Evolutionary conservation across 78 protist species (phyloP), one percentile per base, ranked within the genome.

Genomic region (Monocercomonoides exilis): DNA sequence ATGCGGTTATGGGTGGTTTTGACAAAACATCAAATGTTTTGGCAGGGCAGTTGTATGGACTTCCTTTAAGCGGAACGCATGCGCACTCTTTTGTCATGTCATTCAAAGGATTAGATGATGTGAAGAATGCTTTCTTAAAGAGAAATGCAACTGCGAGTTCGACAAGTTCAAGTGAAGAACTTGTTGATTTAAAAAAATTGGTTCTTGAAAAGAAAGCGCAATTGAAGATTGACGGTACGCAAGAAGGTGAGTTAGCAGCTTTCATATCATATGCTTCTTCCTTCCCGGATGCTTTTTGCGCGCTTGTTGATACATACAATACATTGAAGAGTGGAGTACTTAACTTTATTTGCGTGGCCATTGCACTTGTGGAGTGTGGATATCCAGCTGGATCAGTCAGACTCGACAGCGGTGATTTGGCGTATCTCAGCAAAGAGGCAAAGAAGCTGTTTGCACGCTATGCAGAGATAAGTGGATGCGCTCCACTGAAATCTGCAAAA

Each of bases 221-320:
- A 21, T 21, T 54, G 70, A 54, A 54, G 70, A 11, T 29, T 29
- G 70, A 54, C 70, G 21, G 70, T 4, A 91, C 96, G 35, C 84
- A 90, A 64, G 77, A 86, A 0, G 89, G 93, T 2, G 98, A 96
- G 87, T 92, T 96, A 11, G 95, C 93, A 0, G 98, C 98, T 0
- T 96, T 96, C 77, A 43, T 77, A n/a, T 93, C 95, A n/a, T 96
- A 94, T 86, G 98, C 96, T 41, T 33, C 90, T 36, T 81, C 98
- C 3, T 96, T 94, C 80, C 98, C 98, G 11, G 77, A 34, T 63
- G 84, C 89, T 1, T 94, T 96, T 85, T 87, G 94, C 2, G 96
- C 96, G 33, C 92, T 96, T 35, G 95, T 94, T 0, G 98, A 96
- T 84, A 93, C 97, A 1, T 96, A 94, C 84, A 92, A 93, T 85